A percentile compares a stretch with the other conserved stretches of the same genome.
These are phyloP conservation scores for Brassica incana DNA, from an alignment of 345 rosid species.

Conservation along the genomic window DNA sequence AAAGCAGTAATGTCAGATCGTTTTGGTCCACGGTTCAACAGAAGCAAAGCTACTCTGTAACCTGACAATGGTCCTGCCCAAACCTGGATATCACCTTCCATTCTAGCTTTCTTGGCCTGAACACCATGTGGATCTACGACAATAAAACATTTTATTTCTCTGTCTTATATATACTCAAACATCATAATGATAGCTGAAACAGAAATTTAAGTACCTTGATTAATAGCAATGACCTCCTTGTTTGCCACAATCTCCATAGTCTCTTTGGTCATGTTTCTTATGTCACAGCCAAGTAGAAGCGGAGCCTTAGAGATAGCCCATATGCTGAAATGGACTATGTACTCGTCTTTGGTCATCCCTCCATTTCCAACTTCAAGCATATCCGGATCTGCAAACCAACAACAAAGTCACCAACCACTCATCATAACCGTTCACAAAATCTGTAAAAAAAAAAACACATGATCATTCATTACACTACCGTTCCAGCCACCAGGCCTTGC, in stretches of 20 bases:
- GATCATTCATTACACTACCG: constrained; percentile 43
- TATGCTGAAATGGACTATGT: constrained; percentile 81
- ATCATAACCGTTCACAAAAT: not conserved
- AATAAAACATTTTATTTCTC: not conserved
- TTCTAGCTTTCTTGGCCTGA: constrained; percentile 76
- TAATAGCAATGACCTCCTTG: constrained; percentile 77
- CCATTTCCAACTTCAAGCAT: constrained; percentile 99
- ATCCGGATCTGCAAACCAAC: constrained; percentile 74
- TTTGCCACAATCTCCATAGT: constrained; percentile 59
- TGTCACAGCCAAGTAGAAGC: constrained; percentile 78
- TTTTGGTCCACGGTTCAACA: constrained; percentile 55
- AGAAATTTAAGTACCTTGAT: constrained; percentile 57
- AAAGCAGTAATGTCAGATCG: constrained; percentile 51
- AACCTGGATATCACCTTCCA: constrained; percentile 64
- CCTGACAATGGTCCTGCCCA: constrained; percentile 80
- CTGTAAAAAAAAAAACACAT: not conserved
- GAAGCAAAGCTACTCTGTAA: constrained; percentile 55
- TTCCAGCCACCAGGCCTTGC: constrained; percentile 99
- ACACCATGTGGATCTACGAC: constrained; percentile 65
- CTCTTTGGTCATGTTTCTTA: constrained; percentile 64
- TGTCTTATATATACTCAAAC: not conserved
- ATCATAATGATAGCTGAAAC: not conserved
- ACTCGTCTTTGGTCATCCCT: constrained; percentile 86
- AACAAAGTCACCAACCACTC: constrained; percentile 7
- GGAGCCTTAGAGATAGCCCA: constrained; percentile 98